These are phyloP conservation scores for Verticillium isaacii DNA, from an alignment of 2,329 filamentous ascomycete species.

Conservation along the genomic window DNA sequence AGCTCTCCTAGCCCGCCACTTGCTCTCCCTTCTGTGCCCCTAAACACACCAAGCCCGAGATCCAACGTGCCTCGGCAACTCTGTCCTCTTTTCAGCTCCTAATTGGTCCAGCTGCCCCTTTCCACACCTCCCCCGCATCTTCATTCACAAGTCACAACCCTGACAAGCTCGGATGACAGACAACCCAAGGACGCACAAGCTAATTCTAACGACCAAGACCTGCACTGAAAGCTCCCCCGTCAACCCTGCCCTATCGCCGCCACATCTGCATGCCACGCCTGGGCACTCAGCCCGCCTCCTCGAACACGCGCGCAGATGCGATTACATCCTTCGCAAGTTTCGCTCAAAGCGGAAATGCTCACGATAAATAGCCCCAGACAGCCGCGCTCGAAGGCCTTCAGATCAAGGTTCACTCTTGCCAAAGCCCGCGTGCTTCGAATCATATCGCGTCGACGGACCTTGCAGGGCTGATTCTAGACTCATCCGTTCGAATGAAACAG, in stretches of 20 bases:
- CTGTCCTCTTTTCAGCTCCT: neutral
- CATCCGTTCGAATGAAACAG: neutral
- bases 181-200: neutral
- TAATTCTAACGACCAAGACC: neutral
- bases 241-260: neutral
- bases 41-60: neutral
- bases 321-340: neutral
- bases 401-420: neutral
- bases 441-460: neutral
- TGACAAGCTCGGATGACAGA: neutral
- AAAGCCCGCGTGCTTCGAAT: neutral
- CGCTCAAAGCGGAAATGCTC: neutral
- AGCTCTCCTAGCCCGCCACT: neutral
- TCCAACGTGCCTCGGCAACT: slow-evolving; percentile 7
- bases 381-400: neutral
- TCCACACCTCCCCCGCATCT: neutral
- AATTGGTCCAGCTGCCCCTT: slow-evolving; percentile 3
- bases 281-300: neutral
- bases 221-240: neutral
- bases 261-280: neutral
- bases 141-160: neutral
- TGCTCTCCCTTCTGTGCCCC: neutral
- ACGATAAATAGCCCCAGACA: neutral
- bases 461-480: neutral
- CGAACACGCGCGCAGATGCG: neutral